phyloP scores from a whole-genome alignment of 78 protist species.

The Guillardia theta region DNA sequence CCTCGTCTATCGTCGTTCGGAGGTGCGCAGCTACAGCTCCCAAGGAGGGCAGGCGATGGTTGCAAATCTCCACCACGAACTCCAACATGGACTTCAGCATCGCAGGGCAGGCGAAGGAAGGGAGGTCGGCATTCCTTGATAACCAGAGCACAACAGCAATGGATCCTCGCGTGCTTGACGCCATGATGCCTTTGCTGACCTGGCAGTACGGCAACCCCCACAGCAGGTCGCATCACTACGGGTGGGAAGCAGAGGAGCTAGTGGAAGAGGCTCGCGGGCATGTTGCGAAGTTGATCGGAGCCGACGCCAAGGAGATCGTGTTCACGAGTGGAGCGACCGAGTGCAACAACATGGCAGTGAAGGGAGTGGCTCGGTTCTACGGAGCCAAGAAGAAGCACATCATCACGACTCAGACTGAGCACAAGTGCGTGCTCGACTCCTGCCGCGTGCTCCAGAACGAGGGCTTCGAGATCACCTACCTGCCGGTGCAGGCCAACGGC shows the following conservation, averaged over 20 bases:
- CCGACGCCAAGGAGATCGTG: conserved; percentile 89
- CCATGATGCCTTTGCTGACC: conserved; percentile 91
- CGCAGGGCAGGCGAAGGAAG: not conserved
- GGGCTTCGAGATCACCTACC: conserved; percentile 84
- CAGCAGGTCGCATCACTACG: conserved; percentile 91
- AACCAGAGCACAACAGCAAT: conserved; percentile 87
- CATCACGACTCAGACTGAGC: conserved; percentile 90
- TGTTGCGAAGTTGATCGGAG: conserved; percentile 79
- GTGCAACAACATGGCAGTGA: conserved; percentile 94
- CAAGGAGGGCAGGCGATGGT: not conserved
- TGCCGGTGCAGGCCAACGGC: conserved; percentile 76
- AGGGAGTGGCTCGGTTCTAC: conserved; percentile 92
- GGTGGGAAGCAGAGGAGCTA: conserved; percentile 91
- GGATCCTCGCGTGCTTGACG: conserved; percentile 98
- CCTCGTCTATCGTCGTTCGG: too few relatives aligned
- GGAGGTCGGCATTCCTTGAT: not conserved
- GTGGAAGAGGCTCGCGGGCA: conserved; percentile 90
- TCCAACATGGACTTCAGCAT: not conserved
- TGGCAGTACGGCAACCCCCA: conserved; percentile 94
- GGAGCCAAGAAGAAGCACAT: conserved; percentile 85
- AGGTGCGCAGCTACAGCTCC: too few relatives aligned
- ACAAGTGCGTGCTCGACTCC: conserved; percentile 96
- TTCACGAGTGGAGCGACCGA: conserved; percentile 99
- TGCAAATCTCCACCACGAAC: not conserved
- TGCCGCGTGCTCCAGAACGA: conserved; percentile 88